phyloP scores from a whole-genome alignment of 805 yeast species.

The Groenewaldozyma tartarivorans region DNA sequence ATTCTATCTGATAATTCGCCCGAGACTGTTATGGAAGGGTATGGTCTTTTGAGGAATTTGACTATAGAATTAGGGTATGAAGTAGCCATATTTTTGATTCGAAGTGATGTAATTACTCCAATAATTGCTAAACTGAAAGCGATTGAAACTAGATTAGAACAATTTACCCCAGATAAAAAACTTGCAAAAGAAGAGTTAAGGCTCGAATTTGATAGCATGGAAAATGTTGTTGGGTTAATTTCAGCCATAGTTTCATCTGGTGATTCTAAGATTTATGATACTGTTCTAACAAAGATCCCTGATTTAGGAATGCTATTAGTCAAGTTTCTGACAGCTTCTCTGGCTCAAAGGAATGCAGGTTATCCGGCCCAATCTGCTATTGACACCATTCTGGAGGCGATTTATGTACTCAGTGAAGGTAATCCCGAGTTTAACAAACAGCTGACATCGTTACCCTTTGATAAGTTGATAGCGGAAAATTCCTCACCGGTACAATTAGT shows the following conservation, averaged over 20 bases:
- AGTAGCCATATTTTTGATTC: constrained; percentile 62
- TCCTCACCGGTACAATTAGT: constrained; percentile 6
- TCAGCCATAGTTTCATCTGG: constrained; percentile 55
- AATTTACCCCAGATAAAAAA: constrained; percentile 18
- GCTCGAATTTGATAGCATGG: constrained; percentile 56
- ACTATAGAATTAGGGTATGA: constrained; percentile 85
- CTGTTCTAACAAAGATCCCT: constrained; percentile 22
- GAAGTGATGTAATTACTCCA: constrained; percentile 64
- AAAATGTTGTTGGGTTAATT: constrained; percentile 60
- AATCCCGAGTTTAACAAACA: constrained; percentile 12
- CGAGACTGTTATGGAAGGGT: constrained; percentile 71
- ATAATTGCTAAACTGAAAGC: constrained; percentile 38
- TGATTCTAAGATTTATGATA: constrained; percentile 49
- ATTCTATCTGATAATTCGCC: constrained; percentile 57
- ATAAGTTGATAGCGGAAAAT: not conserved
- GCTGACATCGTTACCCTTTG: constrained; percentile 3
- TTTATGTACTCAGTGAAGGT: constrained; percentile 26
- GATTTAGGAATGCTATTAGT: constrained; percentile 14
- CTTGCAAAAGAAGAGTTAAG: constrained; percentile 31
- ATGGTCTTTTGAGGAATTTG: constrained; percentile 71
- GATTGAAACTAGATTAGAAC: not conserved
- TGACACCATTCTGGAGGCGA: constrained; percentile 20
- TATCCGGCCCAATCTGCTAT: not conserved
- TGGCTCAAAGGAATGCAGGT: not conserved
- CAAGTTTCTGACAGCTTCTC: not conserved